Percentiles rank a stretch among this genome's conserved stretches.
Conservation (phyloP, 2,329 filamentous ascomycete genomes). For the Cercospora sojina region DNA sequence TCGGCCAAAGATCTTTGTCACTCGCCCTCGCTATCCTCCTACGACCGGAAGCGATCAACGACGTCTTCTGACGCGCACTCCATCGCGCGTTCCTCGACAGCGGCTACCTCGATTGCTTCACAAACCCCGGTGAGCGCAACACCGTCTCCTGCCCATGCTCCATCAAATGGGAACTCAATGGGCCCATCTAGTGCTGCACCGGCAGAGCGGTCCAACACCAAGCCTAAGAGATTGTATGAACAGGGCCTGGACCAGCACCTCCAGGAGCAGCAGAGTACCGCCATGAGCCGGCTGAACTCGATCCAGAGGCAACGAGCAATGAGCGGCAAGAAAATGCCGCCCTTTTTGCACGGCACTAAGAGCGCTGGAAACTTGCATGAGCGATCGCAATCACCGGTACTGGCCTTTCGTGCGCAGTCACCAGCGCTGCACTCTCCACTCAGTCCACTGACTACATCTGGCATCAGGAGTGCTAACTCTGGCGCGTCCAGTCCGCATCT, state of each 20-base stretch:
- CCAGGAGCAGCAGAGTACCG: slow-evolving; percentile 75
- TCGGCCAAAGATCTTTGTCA: slow-evolving; percentile 42
- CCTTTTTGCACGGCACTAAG: slow-evolving; percentile 35
- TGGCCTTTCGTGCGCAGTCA: slow-evolving; percentile 40
- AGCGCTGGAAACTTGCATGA: slow-evolving; percentile 69
- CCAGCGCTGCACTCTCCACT: slow-evolving; percentile 42
- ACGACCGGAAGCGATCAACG: slow-evolving; percentile 76
- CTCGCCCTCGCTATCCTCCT: slow-evolving; percentile 61
- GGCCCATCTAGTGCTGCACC: slow-evolving; percentile 26
- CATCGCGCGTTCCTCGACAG: slow-evolving; percentile 73
- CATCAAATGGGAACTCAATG: slow-evolving; percentile 44
- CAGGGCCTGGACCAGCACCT: slow-evolving; percentile 76
- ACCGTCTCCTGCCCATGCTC: slow-evolving; percentile 49
- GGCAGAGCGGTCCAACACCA: slow-evolving; percentile 65
- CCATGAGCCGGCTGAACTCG: slow-evolving; percentile 76
- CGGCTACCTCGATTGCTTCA: slow-evolving; percentile 84
- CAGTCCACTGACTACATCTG: slow-evolving; percentile 40
- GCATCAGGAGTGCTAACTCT: slow-evolving; percentile 39
- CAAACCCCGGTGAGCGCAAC: slow-evolving; percentile 51
- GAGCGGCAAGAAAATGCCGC: slow-evolving; percentile 51
- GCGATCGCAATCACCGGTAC: slow-evolving; percentile 35
- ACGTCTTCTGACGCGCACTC: slow-evolving; percentile 74
- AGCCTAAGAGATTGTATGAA: slow-evolving; percentile 76
- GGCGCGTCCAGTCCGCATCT: slow-evolving; percentile 41
- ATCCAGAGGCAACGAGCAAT: slow-evolving; percentile 63